Base-by-base conservation (phyloP, 192 early-diverging fungal genomes). In the Umbelopsis isabellina region DNA sequence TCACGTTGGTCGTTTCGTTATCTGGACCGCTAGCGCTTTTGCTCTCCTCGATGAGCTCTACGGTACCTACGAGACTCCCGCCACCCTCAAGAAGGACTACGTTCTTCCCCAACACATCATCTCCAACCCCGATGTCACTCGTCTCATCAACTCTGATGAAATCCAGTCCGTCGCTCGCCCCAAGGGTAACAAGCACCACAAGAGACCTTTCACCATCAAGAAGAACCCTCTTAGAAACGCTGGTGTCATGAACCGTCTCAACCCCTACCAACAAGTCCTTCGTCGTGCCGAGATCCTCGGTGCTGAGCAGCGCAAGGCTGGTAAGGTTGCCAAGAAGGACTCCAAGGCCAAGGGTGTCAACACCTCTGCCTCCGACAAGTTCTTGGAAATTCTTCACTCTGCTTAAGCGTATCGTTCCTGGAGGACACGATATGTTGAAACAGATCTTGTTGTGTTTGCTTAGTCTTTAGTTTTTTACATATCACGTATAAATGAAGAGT, bases 1-100 rank as follows among this genome's bases (percentile, higher is more conserved):
- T 79, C 95, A 99, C 87, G 86, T 99, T 80, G 96, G 97, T 74
- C 95, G 96, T 82, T 99, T 99, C 86, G 85, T 97, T 83, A 96
- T 98, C 94, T 99, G 97, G 97, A 95, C 97, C 74, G 88, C 94
- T 81, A 80, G 85, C 49, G 95, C 95, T 72, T 97, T 98, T 80
- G 90, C 90, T 79, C 85, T 92, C 46, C 90, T 99, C 77, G 94
- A 97, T 84, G 83, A 89, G 77, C 85, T 99, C 77, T 99, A 91
- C 84, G 97, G 97, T 80, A 90, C 95, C 72, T 85, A 86, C 85
- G 86, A 86, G 74, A 90, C 85, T 74, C 79, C 85, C 47, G 88
- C 95, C 66, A 67, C 83, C 82, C 85, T 92, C 75, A 99, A 98
- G 92, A 94, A 91, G 86, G 91, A 94, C 85, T 88, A 86, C 25